These are phyloP conservation scores for Purpureocillium takamizusanense DNA, from an alignment of 2,329 filamentous ascomycete genomes.

Conservation along the genomic window DNA sequence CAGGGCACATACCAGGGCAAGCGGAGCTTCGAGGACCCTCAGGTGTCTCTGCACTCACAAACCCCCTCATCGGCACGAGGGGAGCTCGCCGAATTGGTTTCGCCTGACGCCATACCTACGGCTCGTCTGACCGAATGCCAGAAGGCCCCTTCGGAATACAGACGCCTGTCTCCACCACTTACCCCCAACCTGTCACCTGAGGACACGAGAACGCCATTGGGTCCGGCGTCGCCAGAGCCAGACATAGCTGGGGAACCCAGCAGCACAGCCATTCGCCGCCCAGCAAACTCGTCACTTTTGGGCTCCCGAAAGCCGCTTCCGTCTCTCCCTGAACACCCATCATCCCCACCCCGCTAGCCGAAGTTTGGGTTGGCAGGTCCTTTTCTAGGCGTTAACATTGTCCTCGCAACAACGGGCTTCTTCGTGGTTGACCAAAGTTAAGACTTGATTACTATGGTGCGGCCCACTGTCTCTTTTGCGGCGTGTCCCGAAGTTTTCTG, in stretches of 20 bases:
- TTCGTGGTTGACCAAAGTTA: no score
- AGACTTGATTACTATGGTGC: not conserved
- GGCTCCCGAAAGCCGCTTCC: slow-evolving; percentile 31
- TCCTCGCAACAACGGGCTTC: no score
- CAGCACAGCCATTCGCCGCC: not conserved
- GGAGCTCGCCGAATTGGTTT: not conserved
- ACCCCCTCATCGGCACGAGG: not conserved
- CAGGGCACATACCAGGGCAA: no score
- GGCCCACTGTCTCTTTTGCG: not conserved
- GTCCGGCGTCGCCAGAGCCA: not conserved
- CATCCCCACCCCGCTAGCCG: slow-evolving; percentile 3
- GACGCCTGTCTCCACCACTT: slow-evolving; percentile 17
- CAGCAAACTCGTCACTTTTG: slow-evolving; percentile 5
- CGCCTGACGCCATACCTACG: not conserved
- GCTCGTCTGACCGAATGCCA: slow-evolving; percentile 7
- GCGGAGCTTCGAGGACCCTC: no score
- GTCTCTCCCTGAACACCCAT: slow-evolving; percentile 12
- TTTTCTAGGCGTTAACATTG: no score
- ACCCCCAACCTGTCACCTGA: slow-evolving; percentile 11
- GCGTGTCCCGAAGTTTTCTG: not conserved
- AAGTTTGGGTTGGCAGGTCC: no score
- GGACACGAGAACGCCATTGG: slow-evolving; percentile 6
- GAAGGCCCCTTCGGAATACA: slow-evolving; percentile 8
- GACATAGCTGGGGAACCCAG: not conserved
- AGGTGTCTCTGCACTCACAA: no score